phyloP scores from a whole-genome alignment of 2,329 filamentous ascomycete genomes.

The Erysiphe neolycopersici region DNA sequence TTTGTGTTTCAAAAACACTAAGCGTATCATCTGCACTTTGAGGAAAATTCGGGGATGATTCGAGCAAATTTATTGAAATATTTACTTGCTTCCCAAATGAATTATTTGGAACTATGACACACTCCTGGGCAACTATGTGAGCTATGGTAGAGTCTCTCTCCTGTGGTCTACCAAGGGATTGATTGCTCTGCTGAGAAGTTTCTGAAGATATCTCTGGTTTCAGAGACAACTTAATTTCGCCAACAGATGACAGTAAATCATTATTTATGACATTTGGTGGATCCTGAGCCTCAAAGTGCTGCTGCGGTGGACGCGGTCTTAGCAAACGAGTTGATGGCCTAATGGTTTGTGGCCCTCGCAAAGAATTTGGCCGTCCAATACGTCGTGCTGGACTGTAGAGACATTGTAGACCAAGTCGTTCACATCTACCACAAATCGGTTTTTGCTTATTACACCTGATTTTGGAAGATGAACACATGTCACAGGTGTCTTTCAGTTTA shows the following conservation, averaged over 20 bases:
- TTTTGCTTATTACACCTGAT: constrained; percentile 2
- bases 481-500: constrained; percentile 7
- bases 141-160: neutral
- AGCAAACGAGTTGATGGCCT: no score
- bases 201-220: no score
- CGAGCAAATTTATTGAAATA: neutral
- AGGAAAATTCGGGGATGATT: neutral
- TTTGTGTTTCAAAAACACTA: neutral
- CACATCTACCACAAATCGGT: constrained; percentile 1
- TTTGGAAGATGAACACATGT: constrained; percentile 2
- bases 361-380: constrained; percentile 1
- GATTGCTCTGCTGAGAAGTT: neutral
- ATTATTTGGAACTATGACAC: no score
- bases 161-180: neutral
- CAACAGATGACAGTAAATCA: no score
- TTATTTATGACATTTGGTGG: no score
- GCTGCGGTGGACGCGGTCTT: no score
- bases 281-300: no score
- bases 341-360: no score
- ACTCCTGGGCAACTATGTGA: neutral
- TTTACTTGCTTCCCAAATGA: neutral
- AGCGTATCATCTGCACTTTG: neutral
- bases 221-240: no score
- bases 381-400: constrained; percentile 1
- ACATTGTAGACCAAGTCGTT: constrained; percentile 1